A percentile compares a stretch with the other conserved stretches of the same genome.
Conservation (phyloP, 768 basidiomycete genomes). For the Russula lepida region DNA sequence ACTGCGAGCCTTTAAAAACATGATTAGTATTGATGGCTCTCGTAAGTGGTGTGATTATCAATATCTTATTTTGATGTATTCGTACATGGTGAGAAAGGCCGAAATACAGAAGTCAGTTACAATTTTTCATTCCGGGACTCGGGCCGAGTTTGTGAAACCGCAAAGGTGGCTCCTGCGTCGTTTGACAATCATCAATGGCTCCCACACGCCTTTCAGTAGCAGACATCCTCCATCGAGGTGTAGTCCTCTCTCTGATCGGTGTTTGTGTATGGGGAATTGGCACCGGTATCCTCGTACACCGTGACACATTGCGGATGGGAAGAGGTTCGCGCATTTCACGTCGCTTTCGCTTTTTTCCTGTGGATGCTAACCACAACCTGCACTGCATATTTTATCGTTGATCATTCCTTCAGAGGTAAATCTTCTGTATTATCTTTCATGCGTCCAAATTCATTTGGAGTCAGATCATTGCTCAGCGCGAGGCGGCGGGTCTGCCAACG, state of each 20-base stretch:
- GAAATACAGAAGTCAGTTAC: too few relatives aligned
- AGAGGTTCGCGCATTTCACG: not conserved
- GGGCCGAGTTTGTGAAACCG: not conserved
- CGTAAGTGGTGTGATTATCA: too few relatives aligned
- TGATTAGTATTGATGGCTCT: too few relatives aligned
- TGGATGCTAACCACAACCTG: not conserved
- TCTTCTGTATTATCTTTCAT: not conserved
- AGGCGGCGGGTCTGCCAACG: slow-evolving; percentile 12
- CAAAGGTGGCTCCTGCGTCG: too few relatives aligned
- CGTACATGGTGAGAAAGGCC: too few relatives aligned
- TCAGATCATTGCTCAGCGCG: slow-evolving; percentile 15
- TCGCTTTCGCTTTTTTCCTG: not conserved
- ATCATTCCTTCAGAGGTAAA: slow-evolving; percentile 5
- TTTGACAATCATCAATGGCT: not conserved
- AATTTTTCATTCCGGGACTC: too few relatives aligned
- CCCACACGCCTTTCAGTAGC: slow-evolving; percentile 12
- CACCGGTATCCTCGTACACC: slow-evolving; percentile 10
- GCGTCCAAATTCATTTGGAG: not conserved
- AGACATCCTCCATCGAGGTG: slow-evolving; percentile 15
- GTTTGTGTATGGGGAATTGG: slow-evolving; percentile 15
- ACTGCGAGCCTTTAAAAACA: too few relatives aligned
- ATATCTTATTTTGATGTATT: too few relatives aligned
- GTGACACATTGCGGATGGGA: slow-evolving; percentile 14
- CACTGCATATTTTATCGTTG: not conserved
- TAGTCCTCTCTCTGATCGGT: slow-evolving; percentile 11